Conservation (phyloP, 2,329 filamentous ascomycete genomes). For the Laburnicola sp. region DNA sequence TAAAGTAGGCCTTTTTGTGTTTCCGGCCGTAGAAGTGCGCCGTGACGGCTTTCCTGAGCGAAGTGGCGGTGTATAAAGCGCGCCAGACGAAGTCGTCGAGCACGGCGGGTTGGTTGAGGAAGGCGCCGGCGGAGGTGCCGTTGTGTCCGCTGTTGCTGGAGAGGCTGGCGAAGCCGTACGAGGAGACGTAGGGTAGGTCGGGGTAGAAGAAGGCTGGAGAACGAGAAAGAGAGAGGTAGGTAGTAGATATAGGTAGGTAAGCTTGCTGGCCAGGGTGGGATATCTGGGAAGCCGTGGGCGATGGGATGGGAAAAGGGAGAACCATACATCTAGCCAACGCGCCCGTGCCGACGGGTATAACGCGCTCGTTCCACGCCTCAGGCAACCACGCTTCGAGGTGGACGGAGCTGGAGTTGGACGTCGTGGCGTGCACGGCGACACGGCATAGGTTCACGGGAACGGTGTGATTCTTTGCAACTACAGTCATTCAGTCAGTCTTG, state of each 20-base stretch:
- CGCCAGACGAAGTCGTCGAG: constrained; percentile 51
- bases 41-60: constrained; percentile 41
- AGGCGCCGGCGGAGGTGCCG: constrained; percentile 45
- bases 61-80: constrained; percentile 44
- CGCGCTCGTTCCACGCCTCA: constrained; percentile 39
- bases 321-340: constrained; percentile 30
- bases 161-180: constrained; percentile 38
- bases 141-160: constrained; percentile 42
- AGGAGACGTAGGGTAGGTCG: constrained; percentile 36
- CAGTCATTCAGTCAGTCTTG: too few relatives aligned
- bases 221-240: neutral
- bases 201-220: constrained; percentile 17
- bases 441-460: constrained; percentile 12
- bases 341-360: constrained; percentile 37
- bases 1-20: constrained; percentile 49
- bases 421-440: constrained; percentile 33
- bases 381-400: constrained; percentile 44
- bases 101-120: constrained; percentile 47
- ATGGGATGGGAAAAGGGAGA: neutral
- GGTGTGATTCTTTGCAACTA: too few relatives aligned
- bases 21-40: constrained; percentile 39
- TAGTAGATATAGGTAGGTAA: too few relatives aligned
- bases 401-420: constrained; percentile 34
- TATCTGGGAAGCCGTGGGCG: too few relatives aligned
- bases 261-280: too few relatives aligned